phyloP scores from a whole-genome alignment of 1,284 basidiomycete species.

The Rhodotorula sp. region DNA sequence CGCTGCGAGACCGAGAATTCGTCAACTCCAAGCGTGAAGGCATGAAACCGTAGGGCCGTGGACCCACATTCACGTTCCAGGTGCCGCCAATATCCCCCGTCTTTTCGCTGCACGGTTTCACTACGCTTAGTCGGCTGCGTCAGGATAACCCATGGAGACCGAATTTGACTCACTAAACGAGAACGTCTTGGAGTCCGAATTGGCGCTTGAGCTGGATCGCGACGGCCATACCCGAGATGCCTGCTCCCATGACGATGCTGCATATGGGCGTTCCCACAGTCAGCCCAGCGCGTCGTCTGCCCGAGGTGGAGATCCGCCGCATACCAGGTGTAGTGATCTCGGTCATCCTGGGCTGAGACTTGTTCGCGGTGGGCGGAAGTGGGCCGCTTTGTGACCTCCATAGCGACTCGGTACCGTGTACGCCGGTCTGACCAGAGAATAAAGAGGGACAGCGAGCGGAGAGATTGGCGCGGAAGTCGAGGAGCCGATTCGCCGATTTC shows the following conservation, averaged over 20 bases:
- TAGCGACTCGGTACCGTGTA: neutral
- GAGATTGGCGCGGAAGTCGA: too few relatives aligned
- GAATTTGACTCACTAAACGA: constrained; percentile 29
- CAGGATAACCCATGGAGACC: neutral
- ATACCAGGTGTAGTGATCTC: constrained; percentile 23
- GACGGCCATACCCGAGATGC: constrained; percentile 29
- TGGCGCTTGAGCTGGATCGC: constrained; percentile 37
- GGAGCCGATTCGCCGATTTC: neutral
- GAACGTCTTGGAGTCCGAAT: constrained; percentile 30
- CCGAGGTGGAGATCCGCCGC: neutral
- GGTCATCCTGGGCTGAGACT: constrained; percentile 15
- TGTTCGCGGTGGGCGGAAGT: neutral
- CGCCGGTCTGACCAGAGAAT: neutral
- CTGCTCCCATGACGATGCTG: constrained; percentile 36
- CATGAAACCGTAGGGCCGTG: too few relatives aligned
- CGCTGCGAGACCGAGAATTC: neutral
- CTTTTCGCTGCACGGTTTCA: constrained; percentile 23
- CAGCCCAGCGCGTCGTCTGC: neutral
- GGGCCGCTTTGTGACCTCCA: neutral
- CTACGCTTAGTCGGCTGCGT: neutral
- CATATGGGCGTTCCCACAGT: neutral
- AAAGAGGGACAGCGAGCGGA: too few relatives aligned
- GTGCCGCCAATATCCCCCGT: constrained; percentile 34
- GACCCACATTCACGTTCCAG: constrained; percentile 25
- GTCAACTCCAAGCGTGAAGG: neutral